These are phyloP conservation scores for Colletotrichum acutatum DNA, from an alignment of 2,329 filamentous ascomycete genomes.

Conservation along the genomic window DNA sequence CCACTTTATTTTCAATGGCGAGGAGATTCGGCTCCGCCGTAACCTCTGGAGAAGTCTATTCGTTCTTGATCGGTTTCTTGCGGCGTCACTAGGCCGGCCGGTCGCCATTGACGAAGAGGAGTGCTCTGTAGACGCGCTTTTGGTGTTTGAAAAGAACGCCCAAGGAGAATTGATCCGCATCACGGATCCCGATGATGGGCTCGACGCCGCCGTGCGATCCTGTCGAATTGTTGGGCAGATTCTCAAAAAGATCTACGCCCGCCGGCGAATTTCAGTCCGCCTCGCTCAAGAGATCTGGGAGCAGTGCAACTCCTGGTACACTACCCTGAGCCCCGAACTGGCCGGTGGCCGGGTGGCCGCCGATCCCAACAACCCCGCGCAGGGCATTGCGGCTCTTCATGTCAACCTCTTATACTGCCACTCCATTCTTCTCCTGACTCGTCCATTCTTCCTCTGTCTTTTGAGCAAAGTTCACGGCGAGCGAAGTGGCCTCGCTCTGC, in stretches of 20 bases:
- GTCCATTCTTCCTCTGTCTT: conserved; percentile 72
- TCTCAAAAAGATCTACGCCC: conserved; percentile 69
- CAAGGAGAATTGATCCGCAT: conserved; percentile 24
- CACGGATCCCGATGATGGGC: conserved; percentile 42
- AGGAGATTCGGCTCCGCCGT: conserved; percentile 59
- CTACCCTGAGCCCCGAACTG: conserved; percentile 57
- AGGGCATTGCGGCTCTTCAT: conserved; percentile 70
- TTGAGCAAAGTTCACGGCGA: conserved; percentile 55
- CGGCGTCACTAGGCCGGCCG: conserved; percentile 71
- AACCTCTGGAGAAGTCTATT: conserved; percentile 75
- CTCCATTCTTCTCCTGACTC: conserved; percentile 70
- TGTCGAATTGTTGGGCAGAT: conserved; percentile 68
- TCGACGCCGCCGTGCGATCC: conserved; percentile 67
- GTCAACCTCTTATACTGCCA: conserved; percentile 71
- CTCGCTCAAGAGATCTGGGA: conserved; percentile 68
- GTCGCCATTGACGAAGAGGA: conserved; percentile 71
- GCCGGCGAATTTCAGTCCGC: conserved; percentile 66
- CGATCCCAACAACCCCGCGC: conserved; percentile 52
- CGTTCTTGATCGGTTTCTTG: conserved; percentile 71
- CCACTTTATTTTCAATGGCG: conserved; percentile 60
- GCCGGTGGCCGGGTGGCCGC: conserved; percentile 61
- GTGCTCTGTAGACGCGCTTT: conserved; percentile 63
- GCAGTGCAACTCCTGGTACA: conserved; percentile 63
- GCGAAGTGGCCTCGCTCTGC: conserved; percentile 39
- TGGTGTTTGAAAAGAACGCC: conserved; percentile 35